These are phyloP conservation scores for Boletus rufocinnamomeus DNA, from an alignment of 768 basidiomycete genomes.

Conservation along the genomic window DNA sequence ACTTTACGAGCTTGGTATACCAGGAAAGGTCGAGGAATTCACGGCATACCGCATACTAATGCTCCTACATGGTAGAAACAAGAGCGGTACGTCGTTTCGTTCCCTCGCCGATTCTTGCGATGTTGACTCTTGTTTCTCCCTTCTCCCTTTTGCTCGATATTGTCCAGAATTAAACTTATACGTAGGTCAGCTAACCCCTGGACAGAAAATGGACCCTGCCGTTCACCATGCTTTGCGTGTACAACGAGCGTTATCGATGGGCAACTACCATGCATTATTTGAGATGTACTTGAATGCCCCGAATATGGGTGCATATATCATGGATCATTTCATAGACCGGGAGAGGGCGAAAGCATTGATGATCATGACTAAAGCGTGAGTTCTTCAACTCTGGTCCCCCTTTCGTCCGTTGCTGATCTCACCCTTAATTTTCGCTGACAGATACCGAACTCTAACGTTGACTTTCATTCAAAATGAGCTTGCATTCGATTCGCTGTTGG, in stretches of 20 bases:
- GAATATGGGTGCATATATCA: slow-evolving; percentile 98
- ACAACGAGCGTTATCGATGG: slow-evolving; percentile 85
- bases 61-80: slow-evolving; percentile 90
- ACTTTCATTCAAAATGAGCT: slow-evolving; percentile 78
- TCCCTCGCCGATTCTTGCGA: slow-evolving; percentile 1
- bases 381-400: slow-evolving; percentile 13
- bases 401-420: not conserved
- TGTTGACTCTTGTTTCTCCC: not conserved
- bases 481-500: slow-evolving; percentile 70
- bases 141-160: not conserved
- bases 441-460: slow-evolving; percentile 81
- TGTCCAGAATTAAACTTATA: slow-evolving; percentile 87
- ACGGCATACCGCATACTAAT: slow-evolving; percentile 97
- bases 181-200: slow-evolving; percentile 95
- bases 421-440: slow-evolving; percentile 35
- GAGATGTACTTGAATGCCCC: slow-evolving; percentile 80
- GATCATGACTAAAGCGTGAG: slow-evolving; percentile 92
- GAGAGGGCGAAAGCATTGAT: slow-evolving; percentile 86
- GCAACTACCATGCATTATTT: slow-evolving; percentile 94
- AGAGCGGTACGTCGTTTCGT: slow-evolving; percentile 67
- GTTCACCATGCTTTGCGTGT: slow-evolving; percentile 90
- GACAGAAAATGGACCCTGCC: slow-evolving; percentile 78
- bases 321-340: slow-evolving; percentile 96
- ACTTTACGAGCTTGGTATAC: slow-evolving; percentile 91
- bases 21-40: slow-evolving; percentile 93